Conservation (phyloP, 2,329 filamentous ascomycete genomes). For the Exophiala spinifera region DNA sequence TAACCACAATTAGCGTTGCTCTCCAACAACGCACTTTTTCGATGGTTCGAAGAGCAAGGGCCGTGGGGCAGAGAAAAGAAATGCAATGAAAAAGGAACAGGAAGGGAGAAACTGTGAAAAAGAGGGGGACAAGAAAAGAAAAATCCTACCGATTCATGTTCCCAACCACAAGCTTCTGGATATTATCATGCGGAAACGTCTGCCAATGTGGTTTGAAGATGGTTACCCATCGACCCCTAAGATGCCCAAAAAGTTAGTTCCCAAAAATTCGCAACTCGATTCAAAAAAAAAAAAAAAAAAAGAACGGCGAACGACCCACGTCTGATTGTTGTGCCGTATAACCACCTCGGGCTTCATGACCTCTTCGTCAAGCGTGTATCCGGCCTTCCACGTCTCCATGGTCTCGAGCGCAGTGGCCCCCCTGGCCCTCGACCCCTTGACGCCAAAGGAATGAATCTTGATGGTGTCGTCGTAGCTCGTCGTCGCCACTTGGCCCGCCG, state of each 20-base stretch:
- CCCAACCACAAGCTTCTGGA: conserved; percentile 85
- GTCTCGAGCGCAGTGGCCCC: conserved; percentile 43
- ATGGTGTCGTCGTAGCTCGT: conserved; percentile 93
- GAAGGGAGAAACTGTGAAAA: too few relatives aligned
- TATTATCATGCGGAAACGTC: conserved; percentile 67
- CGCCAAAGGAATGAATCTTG: conserved; percentile 79
- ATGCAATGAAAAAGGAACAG: too few relatives aligned
- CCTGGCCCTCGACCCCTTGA: conserved; percentile 29
- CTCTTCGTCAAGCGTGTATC: conserved; percentile 55
- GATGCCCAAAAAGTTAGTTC: neutral
- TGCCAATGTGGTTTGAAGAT: conserved; percentile 88
- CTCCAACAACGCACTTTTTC: too few relatives aligned
- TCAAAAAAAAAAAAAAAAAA: conserved; percentile 58
- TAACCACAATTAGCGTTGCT: too few relatives aligned
- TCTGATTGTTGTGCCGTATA: conserved; percentile 91
- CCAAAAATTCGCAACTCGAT: neutral
- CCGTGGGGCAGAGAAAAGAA: too few relatives aligned
- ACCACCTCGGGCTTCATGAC: conserved; percentile 67
- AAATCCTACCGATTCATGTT: conserved; percentile 76
- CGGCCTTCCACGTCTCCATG: conserved; percentile 57
- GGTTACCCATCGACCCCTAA: conserved; percentile 29
- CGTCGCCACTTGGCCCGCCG: conserved; percentile 80
- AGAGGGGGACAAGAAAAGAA: too few relatives aligned
- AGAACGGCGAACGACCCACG: conserved; percentile 61
- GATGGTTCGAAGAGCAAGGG: too few relatives aligned